Conservation (phyloP, 2,329 filamentous ascomycete species). For the Xylaria sp. region DNA sequence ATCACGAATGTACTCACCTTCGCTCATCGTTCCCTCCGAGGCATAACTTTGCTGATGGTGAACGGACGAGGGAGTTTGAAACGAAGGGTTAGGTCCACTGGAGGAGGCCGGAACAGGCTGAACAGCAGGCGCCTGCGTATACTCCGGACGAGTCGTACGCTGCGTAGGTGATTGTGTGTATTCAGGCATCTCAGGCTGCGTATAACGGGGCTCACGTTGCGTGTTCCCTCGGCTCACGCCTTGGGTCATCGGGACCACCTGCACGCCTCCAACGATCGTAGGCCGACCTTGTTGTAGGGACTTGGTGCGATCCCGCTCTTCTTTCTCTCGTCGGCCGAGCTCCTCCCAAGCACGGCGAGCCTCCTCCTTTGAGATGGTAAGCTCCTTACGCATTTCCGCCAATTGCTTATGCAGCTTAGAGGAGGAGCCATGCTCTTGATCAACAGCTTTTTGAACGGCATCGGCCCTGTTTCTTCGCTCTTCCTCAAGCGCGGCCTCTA, state of each 20-base stretch:
- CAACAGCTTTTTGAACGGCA: constrained; percentile 71
- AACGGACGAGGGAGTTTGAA: constrained; percentile 55
- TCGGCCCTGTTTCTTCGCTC: constrained; percentile 78
- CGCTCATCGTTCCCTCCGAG: constrained; percentile 72
- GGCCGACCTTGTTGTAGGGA: constrained; percentile 89
- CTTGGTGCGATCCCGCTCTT: constrained; percentile 86
- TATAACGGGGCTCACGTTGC: constrained; percentile 53
- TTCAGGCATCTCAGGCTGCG: constrained; percentile 48
- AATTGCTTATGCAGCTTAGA: constrained; percentile 78
- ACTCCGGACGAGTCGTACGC: constrained; percentile 51
- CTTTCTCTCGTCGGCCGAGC: constrained; percentile 89
- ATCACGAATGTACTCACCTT: constrained; percentile 77
- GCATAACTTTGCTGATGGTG: constrained; percentile 60
- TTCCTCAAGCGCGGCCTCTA: constrained; percentile 78
- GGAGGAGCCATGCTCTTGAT: constrained; percentile 76
- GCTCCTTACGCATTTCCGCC: constrained; percentile 90
- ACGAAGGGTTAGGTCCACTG: constrained; percentile 52
- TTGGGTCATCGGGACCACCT: constrained; percentile 92
- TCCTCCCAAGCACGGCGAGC: constrained; percentile 97
- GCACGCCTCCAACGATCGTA: constrained; percentile 89
- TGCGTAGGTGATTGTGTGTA: constrained; percentile 45
- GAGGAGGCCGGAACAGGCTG: constrained; percentile 55
- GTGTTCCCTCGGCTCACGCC: constrained; percentile 67
- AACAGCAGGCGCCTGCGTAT: constrained; percentile 55
- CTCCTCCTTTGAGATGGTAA: constrained; percentile 95